Evolutionary conservation across 208 protist genomes (phyloP).

Genomic region (Trypanosoma brucei): DNA sequence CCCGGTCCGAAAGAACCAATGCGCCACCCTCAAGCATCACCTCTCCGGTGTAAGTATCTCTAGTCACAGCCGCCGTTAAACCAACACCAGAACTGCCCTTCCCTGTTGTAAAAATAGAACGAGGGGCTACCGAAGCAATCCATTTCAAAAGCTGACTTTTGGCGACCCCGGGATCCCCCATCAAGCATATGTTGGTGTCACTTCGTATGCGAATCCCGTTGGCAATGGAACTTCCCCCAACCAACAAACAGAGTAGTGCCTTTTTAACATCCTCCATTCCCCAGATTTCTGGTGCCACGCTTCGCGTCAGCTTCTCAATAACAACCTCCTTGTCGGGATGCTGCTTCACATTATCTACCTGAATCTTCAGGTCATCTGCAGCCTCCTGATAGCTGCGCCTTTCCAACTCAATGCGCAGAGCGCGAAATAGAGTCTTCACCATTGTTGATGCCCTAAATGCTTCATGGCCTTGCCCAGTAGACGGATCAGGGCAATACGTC

Average conservation of each 20-base stretch:
- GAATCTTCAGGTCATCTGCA: constrained; percentile 56
- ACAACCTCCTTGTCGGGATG: constrained; percentile 82
- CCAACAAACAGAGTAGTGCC: constrained; percentile 96
- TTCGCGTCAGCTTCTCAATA: constrained; percentile 94
- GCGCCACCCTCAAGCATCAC: constrained; percentile 95
- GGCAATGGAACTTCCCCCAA: constrained; percentile 98
- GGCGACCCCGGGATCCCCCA: constrained; percentile 99
- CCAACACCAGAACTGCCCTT: constrained; percentile 98
- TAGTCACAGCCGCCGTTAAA: constrained; percentile 97
- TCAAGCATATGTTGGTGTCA: constrained; percentile 98
- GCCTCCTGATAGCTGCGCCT: constrained; percentile 86
- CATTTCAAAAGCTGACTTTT: constrained; percentile 99
- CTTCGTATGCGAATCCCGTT: constrained; percentile 91
- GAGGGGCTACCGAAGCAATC: constrained; percentile 95
- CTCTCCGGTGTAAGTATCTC: constrained; percentile 95
- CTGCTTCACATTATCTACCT: constrained; percentile 66
- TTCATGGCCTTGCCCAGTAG: constrained; percentile 75
- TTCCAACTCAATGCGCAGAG: constrained; percentile 67
- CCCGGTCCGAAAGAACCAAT: constrained; percentile 96
- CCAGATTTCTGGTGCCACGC: constrained; percentile 97
- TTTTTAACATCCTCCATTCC: constrained; percentile 98
- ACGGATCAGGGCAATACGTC: constrained; percentile 82
- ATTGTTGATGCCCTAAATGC: constrained; percentile 82
- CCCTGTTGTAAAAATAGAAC: constrained; percentile 98
- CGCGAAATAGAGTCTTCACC: constrained; percentile 80